Percentiles rank a stretch among this genome's conserved stretches.
Evolutionary conservation across 768 basidiomycete species (phyloP).

Genomic region (Russula sp.): DNA sequence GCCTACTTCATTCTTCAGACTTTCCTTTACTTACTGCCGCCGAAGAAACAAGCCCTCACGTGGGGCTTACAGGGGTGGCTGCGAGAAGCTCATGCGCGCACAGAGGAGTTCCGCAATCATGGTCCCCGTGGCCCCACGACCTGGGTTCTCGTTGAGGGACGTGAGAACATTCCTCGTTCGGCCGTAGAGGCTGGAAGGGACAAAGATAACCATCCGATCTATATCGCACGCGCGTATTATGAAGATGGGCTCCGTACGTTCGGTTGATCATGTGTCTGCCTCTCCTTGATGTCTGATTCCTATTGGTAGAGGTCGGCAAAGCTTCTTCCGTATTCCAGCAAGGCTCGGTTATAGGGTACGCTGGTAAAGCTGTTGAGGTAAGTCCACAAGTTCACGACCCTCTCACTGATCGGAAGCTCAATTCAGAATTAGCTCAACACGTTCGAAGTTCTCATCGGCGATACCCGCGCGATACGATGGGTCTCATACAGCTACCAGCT

Average conservation of each 20-base stretch:
- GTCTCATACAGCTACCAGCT: constrained; percentile 40
- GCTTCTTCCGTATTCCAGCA: constrained; percentile 50
- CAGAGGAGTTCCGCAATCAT: constrained; percentile 38
- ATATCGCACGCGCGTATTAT: constrained; percentile 50
- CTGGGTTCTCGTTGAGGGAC: constrained; percentile 58
- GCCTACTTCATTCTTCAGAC: not conserved
- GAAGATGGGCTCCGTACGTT: constrained; percentile 50
- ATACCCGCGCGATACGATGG: constrained; percentile 52
- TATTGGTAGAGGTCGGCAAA: constrained; percentile 53
- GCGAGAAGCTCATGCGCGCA: constrained; percentile 47
- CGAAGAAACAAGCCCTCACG: constrained; percentile 41
- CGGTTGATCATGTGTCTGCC: not conserved
- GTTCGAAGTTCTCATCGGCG: constrained; percentile 64
- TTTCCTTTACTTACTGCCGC: not conserved
- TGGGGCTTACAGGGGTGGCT: constrained; percentile 53
- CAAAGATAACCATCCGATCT: constrained; percentile 45
- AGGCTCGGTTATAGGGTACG: constrained; percentile 59
- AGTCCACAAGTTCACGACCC: constrained; percentile 29
- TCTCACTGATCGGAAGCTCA: constrained; percentile 1
- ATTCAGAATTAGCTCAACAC: constrained; percentile 38
- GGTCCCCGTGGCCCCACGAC: constrained; percentile 43
- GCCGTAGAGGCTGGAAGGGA: constrained; percentile 49
- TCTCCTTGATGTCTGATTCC: constrained; percentile 10
- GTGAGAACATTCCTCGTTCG: constrained; percentile 42
- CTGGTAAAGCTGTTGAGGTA: constrained; percentile 52